Evolutionary conservation across 176 grass and related monocot genomes (phyloP), one percentile per base, ranked within the genome.

Genomic region (Melocanna baccifera): DNA sequence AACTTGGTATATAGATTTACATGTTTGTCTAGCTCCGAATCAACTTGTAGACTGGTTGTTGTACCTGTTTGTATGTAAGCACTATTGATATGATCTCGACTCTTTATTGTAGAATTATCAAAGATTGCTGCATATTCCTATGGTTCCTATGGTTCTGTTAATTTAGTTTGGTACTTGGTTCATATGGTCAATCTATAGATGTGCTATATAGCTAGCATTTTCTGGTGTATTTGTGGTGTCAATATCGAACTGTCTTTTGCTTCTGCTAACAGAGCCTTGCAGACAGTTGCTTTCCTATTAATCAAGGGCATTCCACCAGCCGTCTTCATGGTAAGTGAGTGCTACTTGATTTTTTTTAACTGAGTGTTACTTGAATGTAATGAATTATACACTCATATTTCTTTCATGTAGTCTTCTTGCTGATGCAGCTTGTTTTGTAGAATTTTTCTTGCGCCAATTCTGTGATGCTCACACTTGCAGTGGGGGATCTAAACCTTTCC

Each of bases 391-490:
- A 56, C 52, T 88, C 8, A 30, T 29, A 73, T 29, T 45, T 78
- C 16, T 77, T 53, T 42, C 50, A 64, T 19, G n/a, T 76, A 67
- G 40, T 15, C 16, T 74, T 88, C 16, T 73, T 91, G 29, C 61
- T 76, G 36, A 75, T 83, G 59, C 78, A 70, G 22, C 79, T 89
- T 55, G n/a, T 82, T 62, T 78, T 83, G 66, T 85, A 98, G 96
- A 95, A 84, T 89, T 98, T 91, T 95, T 98, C 89, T 86, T 98
- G 89, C 91, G 40, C 50, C 93, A 98, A 74, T 98, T 98, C 80
- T 98, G 96, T 79, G 93, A 98, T 84, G 89, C 96, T 89, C 96
- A 98, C 30, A 90, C 85, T 64, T 98, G 96, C 86, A 89, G 56
- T 64, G 69, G 86, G 26, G 77, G 76, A 6, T 51, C 67, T 48